Conservation (phyloP, 495 filamentous ascomycete species). For the Aspergillus heteromorphus region DNA sequence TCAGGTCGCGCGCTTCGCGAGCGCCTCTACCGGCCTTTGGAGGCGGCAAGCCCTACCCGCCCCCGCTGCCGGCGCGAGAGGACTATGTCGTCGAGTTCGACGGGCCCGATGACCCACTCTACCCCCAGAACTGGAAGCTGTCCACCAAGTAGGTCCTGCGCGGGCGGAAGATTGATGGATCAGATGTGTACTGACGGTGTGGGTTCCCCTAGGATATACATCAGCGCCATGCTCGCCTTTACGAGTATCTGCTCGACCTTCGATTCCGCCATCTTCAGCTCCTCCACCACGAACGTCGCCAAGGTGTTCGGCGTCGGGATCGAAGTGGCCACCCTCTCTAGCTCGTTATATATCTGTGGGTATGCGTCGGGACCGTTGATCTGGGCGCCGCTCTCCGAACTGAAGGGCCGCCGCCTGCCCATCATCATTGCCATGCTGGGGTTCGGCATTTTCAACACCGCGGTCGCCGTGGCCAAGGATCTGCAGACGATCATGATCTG, state of each 20-base stretch:
- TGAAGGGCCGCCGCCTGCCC: not conserved
- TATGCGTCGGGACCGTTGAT: conserved; percentile 3
- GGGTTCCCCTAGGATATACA: not conserved
- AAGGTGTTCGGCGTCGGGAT: not conserved
- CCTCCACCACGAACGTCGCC: not conserved
- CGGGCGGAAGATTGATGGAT: too few relatives aligned
- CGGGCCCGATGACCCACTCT: conserved; percentile 67
- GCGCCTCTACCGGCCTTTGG: conserved; percentile 49
- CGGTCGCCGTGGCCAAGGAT: conserved; percentile 68
- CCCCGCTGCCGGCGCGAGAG: conserved; percentile 61
- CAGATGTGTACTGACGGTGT: not conserved
- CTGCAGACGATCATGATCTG: conserved; percentile 76
- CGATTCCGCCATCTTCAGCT: conserved; percentile 31
- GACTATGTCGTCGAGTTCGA: conserved; percentile 80
- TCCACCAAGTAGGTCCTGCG: conserved; percentile 54
- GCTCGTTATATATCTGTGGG: conserved; percentile 1
- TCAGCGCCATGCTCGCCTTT: conserved; percentile 31
- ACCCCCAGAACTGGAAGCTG: conserved; percentile 77
- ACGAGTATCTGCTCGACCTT: conserved; percentile 38
- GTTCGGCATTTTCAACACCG: conserved; percentile 66
- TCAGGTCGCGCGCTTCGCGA: conserved; percentile 32
- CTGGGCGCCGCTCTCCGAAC: conserved; percentile 3
- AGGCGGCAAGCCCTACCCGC: conserved; percentile 73
- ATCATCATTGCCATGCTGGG: conserved; percentile 4
- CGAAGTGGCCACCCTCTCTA: conserved; percentile 1